A percentile compares a stretch with the other conserved stretches of the same genome.
Conservation (phyloP, 345 rosid species). For the Corchorus olitorius region DNA sequence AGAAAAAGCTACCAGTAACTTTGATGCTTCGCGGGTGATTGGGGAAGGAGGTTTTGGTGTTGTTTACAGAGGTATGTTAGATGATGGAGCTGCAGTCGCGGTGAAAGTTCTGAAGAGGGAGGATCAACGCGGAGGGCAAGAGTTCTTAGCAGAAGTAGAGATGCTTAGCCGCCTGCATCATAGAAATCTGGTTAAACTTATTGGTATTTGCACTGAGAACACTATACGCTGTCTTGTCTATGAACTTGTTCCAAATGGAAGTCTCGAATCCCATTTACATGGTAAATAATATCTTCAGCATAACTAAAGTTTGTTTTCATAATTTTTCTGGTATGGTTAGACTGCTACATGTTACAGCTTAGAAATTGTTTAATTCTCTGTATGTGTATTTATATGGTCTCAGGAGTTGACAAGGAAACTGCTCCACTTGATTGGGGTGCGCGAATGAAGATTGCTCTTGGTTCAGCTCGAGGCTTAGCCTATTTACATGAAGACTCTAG, state of each 20-base stretch:
- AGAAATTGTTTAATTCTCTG: constrained; percentile 5
- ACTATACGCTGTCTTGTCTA: constrained; percentile 58
- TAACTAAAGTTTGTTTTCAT: not conserved
- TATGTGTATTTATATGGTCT: constrained; percentile 12
- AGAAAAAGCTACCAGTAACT: constrained; percentile 52
- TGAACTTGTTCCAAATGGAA: constrained; percentile 72
- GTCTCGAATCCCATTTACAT: constrained; percentile 27
- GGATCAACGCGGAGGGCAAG: constrained; percentile 60
- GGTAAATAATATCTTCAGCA: constrained; percentile 6
- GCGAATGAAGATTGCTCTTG: constrained; percentile 76
- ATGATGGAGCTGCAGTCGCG: constrained; percentile 63
- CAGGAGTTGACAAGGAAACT: constrained; percentile 56
- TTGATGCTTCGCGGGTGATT: constrained; percentile 49
- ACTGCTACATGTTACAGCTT: not conserved
- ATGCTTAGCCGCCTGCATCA: constrained; percentile 84
- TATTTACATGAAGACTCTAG: constrained; percentile 80
- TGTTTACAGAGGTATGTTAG: constrained; percentile 57
- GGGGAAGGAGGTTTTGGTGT: constrained; percentile 85
- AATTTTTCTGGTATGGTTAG: not conserved
- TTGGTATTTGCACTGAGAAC: constrained; percentile 61
- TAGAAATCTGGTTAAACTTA: constrained; percentile 65
- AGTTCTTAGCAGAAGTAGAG: constrained; percentile 77
- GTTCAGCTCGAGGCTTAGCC: constrained; percentile 81
- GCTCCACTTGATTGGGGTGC: constrained; percentile 66
- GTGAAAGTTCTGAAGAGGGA: constrained; percentile 75